These are phyloP conservation scores for Adenanthera pavonina DNA, from an alignment of 306 rosid genomes.

Conservation along the genomic window DNA sequence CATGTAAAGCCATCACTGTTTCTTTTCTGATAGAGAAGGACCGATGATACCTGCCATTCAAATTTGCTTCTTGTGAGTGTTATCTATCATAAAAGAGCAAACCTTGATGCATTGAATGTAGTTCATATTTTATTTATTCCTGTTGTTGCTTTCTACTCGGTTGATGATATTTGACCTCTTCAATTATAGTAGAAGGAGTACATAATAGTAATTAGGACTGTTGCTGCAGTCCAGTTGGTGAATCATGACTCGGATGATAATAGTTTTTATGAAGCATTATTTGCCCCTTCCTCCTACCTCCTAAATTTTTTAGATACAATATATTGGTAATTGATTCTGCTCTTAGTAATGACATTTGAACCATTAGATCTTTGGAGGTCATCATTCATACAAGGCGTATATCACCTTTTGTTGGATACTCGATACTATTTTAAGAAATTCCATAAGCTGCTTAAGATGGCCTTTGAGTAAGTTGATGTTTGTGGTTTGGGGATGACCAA, in stretches of 20 bases:
- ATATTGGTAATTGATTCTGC: background rate
- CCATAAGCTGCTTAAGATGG: conserved; percentile 1
- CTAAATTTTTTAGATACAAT: background rate
- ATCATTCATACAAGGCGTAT: background rate
- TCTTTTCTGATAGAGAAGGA: background rate
- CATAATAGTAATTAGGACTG: background rate
- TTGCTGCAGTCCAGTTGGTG: background rate
- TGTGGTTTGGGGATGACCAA: background rate
- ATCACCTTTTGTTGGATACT: conserved; percentile 8
- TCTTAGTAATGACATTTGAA: background rate
- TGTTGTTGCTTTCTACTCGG: background rate
- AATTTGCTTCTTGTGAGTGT: conserved; percentile 5
- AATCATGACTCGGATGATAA: conserved; percentile 2
- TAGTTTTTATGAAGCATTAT: conserved; percentile 11
- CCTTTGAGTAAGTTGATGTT: conserved; percentile 15
- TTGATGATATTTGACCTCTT: background rate
- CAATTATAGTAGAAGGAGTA: background rate
- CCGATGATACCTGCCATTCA: background rate
- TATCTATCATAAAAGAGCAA: background rate
- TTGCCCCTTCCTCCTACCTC: background rate
- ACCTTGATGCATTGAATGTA: background rate
- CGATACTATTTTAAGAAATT: background rate
- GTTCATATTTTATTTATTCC: conserved; percentile 5
- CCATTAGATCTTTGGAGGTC: conserved; percentile 12
- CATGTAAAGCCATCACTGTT: background rate